These are phyloP conservation scores for Aspergillus clavatus DNA, from an alignment of 2,329 filamentous ascomycete species.

Conservation along the genomic window DNA sequence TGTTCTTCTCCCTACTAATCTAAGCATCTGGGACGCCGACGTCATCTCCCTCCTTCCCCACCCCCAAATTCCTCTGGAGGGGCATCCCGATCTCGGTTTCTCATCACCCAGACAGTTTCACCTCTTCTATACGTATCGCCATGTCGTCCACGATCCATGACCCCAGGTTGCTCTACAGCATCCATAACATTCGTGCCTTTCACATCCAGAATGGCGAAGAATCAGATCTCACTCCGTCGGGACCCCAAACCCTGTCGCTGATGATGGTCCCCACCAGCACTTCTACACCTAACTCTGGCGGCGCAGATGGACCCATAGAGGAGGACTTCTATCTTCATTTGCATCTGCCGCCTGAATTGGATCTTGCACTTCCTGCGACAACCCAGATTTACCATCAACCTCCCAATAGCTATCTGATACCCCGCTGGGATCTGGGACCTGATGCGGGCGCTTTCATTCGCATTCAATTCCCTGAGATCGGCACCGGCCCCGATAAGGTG, in stretches of 20 bases:
- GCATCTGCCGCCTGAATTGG: conserved; percentile 88
- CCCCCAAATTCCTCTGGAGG: no score
- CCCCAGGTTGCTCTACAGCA: conserved; percentile 38
- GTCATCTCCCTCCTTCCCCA: no score
- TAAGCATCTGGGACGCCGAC: no score
- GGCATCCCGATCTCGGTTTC: no score
- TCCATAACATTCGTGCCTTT: conserved; percentile 85
- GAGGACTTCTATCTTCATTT: conserved; percentile 97
- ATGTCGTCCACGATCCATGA: conserved; percentile 31
- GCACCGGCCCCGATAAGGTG: conserved; percentile 58
- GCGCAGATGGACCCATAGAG: conserved; percentile 57
- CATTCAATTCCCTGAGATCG: conserved; percentile 78
- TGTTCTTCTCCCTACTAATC: no score
- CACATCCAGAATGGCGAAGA: conserved; percentile 87
- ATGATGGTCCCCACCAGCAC: conserved; percentile 93
- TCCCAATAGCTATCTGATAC: conserved; percentile 86
- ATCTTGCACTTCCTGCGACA: conserved; percentile 86
- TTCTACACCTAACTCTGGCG: conserved; percentile 49
- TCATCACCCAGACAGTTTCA: no score
- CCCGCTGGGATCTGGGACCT: conserved; percentile 86
- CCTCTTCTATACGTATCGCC: not conserved
- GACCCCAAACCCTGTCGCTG: conserved; percentile 84
- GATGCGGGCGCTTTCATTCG: conserved; percentile 87
- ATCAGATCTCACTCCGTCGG: conserved; percentile 72
- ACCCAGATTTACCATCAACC: conserved; percentile 98